Evolutionary conservation across 305 asterid genomes (phyloP).

Genomic region (Rubia occidens): DNA sequence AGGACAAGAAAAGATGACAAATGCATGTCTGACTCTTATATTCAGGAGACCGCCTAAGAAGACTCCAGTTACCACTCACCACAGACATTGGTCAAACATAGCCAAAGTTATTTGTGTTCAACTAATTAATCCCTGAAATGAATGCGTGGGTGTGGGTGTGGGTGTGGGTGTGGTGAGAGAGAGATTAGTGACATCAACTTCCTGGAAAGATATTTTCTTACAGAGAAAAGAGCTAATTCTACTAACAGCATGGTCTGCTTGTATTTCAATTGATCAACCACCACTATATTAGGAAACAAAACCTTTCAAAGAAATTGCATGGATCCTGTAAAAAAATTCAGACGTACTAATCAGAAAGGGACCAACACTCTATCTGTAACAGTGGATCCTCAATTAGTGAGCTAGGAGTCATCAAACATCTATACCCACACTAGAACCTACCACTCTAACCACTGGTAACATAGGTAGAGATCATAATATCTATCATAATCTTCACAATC

Average conservation of each 20-base stretch:
- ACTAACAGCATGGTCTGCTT: background rate
- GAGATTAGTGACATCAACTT: background rate
- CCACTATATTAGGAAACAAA: background rate
- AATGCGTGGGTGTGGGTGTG: background rate
- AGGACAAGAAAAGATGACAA: slow-evolving; percentile 14
- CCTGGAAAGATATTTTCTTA: background rate
- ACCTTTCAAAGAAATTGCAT: background rate
- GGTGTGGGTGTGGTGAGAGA: background rate
- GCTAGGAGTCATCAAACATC: background rate
- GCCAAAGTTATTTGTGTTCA: background rate
- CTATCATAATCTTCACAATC: background rate
- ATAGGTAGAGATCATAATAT: background rate
- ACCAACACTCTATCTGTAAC: background rate
- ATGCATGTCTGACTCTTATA: background rate
- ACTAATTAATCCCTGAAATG: background rate
- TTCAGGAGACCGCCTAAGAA: background rate
- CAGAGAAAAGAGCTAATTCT: background rate
- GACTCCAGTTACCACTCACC: background rate
- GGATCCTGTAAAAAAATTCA: background rate
- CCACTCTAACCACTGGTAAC: background rate
- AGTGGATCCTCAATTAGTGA: background rate
- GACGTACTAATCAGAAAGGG: background rate
- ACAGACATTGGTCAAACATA: background rate
- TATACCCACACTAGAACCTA: background rate
- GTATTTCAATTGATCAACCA: background rate